A percentile compares a stretch with the other conserved stretches of the same genome.
Conservation (phyloP, 305 asterid species). For the Euphrasia arctica region DNA sequence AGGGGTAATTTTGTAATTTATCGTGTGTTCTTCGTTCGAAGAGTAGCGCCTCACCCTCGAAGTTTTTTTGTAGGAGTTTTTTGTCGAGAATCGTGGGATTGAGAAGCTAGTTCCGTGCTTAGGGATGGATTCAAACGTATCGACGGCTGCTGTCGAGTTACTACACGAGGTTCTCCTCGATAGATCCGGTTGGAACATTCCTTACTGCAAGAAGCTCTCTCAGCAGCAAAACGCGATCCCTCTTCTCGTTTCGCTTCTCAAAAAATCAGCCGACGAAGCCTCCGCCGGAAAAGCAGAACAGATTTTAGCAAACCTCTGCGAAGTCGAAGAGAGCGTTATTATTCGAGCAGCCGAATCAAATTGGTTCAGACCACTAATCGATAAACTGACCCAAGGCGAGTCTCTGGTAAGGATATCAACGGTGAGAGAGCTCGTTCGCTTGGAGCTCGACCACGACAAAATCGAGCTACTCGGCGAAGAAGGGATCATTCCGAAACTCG, state of each 20-base stretch:
- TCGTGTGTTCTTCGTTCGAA: not conserved
- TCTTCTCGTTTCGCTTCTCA: constrained; percentile 39
- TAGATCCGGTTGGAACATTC: constrained; percentile 42
- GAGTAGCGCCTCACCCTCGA: not conserved
- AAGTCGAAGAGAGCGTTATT: constrained; percentile 41
- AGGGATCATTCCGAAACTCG: constrained; percentile 44
- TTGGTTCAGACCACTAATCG: constrained; percentile 52
- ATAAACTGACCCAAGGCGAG: constrained; percentile 46
- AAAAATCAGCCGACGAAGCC: constrained; percentile 23
- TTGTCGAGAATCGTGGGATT: constrained; percentile 47
- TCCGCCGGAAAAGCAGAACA: constrained; percentile 36
- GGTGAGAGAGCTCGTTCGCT: constrained; percentile 42
- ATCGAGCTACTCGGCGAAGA: constrained; percentile 44
- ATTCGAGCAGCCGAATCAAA: constrained; percentile 49
- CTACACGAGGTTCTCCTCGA: constrained; percentile 51
- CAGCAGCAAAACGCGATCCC: constrained; percentile 34
- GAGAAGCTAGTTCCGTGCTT: constrained; percentile 39
- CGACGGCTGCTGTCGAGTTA: constrained; percentile 45
- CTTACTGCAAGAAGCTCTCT: constrained; percentile 42
- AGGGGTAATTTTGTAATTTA: not conserved
- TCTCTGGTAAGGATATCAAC: constrained; percentile 35
- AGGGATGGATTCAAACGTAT: constrained; percentile 29
- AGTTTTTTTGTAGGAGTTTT: constrained; percentile 35
- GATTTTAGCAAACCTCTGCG: constrained; percentile 47
- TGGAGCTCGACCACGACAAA: constrained; percentile 49